Conservation (phyloP, 768 basidiomycete species). For the Rhizopogon vinicolor region DNA sequence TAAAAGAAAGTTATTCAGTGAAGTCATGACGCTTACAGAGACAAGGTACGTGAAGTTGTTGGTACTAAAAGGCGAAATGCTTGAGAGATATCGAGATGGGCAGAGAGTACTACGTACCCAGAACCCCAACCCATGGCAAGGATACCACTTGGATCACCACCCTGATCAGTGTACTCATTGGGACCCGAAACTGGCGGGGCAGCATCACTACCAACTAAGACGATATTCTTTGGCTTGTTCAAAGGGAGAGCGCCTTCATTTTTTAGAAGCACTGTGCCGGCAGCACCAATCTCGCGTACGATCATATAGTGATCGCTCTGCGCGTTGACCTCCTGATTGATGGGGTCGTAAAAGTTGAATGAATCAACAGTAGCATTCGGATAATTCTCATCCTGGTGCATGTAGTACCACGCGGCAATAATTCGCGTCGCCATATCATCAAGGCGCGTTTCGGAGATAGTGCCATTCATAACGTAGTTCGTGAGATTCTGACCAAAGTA, state of each 20-base stretch:
- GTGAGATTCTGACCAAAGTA: slow-evolving; percentile 63
- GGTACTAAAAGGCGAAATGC: slow-evolving; percentile 36
- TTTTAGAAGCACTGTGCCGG: slow-evolving; percentile 66
- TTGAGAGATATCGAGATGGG: slow-evolving; percentile 27
- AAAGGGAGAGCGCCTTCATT: slow-evolving; percentile 60
- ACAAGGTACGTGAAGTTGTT: slow-evolving; percentile 75
- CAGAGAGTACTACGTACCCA: slow-evolving; percentile 35
- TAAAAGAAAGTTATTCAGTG: background rate
- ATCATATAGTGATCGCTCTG: slow-evolving; percentile 48
- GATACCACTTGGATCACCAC: slow-evolving; percentile 56
- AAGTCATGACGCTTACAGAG: slow-evolving; percentile 41
- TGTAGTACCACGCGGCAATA: slow-evolving; percentile 55
- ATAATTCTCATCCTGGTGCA: slow-evolving; percentile 27
- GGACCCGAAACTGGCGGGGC: slow-evolving; percentile 65
- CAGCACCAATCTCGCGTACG: slow-evolving; percentile 58
- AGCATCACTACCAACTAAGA: slow-evolving; percentile 59
- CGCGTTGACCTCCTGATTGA: slow-evolving; percentile 48
- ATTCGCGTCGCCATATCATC: slow-evolving; percentile 72
- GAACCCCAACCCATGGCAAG: slow-evolving; percentile 94
- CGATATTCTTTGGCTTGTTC: slow-evolving; percentile 52
- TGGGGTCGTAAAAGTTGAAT: slow-evolving; percentile 22
- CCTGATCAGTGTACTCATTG: slow-evolving; percentile 62
- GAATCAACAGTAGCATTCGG: slow-evolving; percentile 21
- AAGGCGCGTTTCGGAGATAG: slow-evolving; percentile 54
- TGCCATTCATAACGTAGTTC: slow-evolving; percentile 52